Evolutionary conservation across 805 yeast species (phyloP).

Genomic region (Candida schatavii): DNA sequence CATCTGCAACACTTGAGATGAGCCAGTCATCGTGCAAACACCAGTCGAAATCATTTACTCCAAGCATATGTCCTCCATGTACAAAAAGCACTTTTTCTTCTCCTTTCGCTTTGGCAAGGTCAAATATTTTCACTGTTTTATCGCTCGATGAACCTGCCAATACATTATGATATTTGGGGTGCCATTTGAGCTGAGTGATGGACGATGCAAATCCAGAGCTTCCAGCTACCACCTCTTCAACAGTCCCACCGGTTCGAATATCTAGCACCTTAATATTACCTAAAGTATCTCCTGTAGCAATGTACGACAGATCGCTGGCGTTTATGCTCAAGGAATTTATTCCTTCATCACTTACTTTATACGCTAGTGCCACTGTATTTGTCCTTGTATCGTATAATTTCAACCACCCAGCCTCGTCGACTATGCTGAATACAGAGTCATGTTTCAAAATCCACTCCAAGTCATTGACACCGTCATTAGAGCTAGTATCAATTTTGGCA

Average conservation of each 20-base stretch:
- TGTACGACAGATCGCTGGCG: slow-evolving; percentile 48
- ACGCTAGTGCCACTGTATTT: slow-evolving; percentile 8
- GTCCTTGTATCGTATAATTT: slow-evolving; percentile 55
- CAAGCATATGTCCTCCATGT: slow-evolving; percentile 87
- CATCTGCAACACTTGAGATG: slow-evolving; percentile 77
- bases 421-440: slow-evolving; percentile 57
- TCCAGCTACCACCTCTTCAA: slow-evolving; percentile 12
- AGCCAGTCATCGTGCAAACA: slow-evolving; percentile 67
- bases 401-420: slow-evolving; percentile 60
- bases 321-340: slow-evolving; percentile 62
- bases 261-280: slow-evolving; percentile 68
- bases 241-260: slow-evolving; percentile 36
- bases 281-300: slow-evolving; percentile 65
- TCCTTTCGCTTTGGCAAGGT: slow-evolving; percentile 32
- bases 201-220: slow-evolving; percentile 47
- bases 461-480: slow-evolving; percentile 58
- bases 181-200: slow-evolving; percentile 73
- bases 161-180: slow-evolving; percentile 50
- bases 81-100: slow-evolving; percentile 46
- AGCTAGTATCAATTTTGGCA: neutral
- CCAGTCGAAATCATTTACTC: slow-evolving; percentile 85
- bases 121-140: slow-evolving; percentile 61
- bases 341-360: slow-evolving; percentile 27
- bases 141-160: slow-evolving; percentile 68
- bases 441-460: slow-evolving; percentile 67